Conservation (phyloP, 257 asterid genomes). For the Solanum appendiculatum region DNA sequence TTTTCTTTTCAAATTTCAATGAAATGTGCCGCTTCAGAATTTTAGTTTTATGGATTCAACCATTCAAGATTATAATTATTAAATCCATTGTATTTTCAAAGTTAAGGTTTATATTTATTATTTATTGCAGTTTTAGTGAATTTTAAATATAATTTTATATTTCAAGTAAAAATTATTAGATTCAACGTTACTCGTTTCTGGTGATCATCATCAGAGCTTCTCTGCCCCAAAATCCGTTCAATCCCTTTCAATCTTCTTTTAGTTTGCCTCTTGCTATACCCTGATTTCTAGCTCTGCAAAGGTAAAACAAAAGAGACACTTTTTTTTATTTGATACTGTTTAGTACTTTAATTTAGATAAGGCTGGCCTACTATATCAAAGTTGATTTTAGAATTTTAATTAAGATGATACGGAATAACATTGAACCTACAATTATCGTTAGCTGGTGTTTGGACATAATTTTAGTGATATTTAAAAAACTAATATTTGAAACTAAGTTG, state of each 20-base stretch:
- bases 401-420: background rate
- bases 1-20: no score
- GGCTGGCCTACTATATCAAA: background rate
- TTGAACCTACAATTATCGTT: background rate
- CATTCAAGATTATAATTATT: no score
- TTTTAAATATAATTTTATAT: no score
- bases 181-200: background rate
- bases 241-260: background rate
- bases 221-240: background rate
- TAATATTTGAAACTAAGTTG: background rate
- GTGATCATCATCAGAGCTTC: background rate
- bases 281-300: background rate
- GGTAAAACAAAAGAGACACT: background rate
- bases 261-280: background rate
- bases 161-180: no score
- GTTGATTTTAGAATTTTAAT: background rate
- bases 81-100: no score
- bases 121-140: background rate
- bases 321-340: background rate
- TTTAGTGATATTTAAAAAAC: background rate
- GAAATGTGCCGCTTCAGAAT: no score
- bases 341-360: background rate
- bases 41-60: no score
- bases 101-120: background rate
- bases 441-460: background rate